Base-by-base conservation (phyloP, 306 rosid genomes). In the Dalbergia cochinchinensis region DNA sequence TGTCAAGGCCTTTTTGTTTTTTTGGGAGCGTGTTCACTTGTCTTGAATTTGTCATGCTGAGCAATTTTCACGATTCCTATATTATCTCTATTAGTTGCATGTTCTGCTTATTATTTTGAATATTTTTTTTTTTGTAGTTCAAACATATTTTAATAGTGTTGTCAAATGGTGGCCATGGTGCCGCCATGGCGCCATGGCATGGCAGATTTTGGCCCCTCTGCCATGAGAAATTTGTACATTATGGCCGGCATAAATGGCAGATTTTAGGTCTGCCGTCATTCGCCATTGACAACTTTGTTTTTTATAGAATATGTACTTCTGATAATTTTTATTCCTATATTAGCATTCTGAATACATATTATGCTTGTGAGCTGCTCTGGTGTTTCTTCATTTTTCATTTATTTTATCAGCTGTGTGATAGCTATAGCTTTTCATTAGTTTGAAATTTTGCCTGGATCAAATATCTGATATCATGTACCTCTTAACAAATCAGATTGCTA, bases 401-500 rank as follows among this genome's bases (percentile, higher is more conserved):
- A 54, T 15, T 4, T 54, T 5, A 4, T 51, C 18, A 51, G 18
- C n/a, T 54, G 60, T 54, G 3, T 54, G 60, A 54, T 54, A 6
- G 60, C 8, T 5, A 6, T 54, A 47, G 16, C 59, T 31, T 19
- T 31, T 5, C 37, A 59, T 68, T 74, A 50, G 18, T 83, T 66
- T 67, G 1, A 18, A 51, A 37, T 62, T 26, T 5, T 37, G 13
- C 79, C 35, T 41, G 41, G 5, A 51, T 72, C 20, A 53, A 15
- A 65, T 55, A 41, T 66, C 15, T 71, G 47, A 74, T 44, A 59
- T 86, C 31, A 50, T 69, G 59, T 80, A 59, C n/a, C n/a, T 34
- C 34, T 4, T 34, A 55, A 81, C 63, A 26, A n/a, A 20, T 64
- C 44, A 87, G 98, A 95, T 95, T 86, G 98, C 99, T 2, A 91